Evolutionary conservation across 345 rosid species (phyloP).

Genomic region (Rubroshorea leprosula): DNA sequence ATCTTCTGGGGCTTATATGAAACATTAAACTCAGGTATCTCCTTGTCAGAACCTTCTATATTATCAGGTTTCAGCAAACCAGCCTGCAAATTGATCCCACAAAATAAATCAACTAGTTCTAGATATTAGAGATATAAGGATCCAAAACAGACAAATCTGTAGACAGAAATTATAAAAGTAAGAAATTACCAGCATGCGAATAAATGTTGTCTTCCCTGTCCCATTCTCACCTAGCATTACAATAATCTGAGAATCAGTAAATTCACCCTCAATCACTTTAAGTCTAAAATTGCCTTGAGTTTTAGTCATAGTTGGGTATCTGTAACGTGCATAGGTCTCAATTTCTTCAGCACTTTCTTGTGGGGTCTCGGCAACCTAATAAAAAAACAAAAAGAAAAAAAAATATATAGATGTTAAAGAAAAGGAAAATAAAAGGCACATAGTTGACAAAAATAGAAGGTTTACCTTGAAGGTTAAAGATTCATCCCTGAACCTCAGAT

Average conservation of each 20-base stretch:
- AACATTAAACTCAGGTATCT: slow-evolving; percentile 91
- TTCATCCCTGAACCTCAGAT: slow-evolving; percentile 87
- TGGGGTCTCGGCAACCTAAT: slow-evolving; percentile 96
- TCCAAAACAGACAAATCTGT: neutral
- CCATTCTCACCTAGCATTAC: slow-evolving; percentile 99
- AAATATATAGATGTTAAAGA: slow-evolving; percentile 15
- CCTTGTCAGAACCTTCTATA: slow-evolving; percentile 65
- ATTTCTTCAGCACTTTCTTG: slow-evolving; percentile 86
- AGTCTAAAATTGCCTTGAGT: slow-evolving; percentile 82
- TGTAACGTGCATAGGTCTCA: slow-evolving; percentile 93
- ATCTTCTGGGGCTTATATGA: slow-evolving; percentile 98
- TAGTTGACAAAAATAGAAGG: too few relatives aligned
- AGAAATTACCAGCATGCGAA: slow-evolving; percentile 85
- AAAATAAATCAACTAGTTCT: slow-evolving; percentile 12
- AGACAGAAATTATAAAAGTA: slow-evolving; percentile 7
- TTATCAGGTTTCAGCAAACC: slow-evolving; percentile 86
- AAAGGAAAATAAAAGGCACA: neutral
- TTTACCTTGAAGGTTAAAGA: slow-evolving; percentile 89
- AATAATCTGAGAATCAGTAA: slow-evolving; percentile 94
- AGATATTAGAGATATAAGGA: neutral
- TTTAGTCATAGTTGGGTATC: slow-evolving; percentile 85
- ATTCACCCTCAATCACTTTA: slow-evolving; percentile 87
- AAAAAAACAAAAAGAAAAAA: neutral
- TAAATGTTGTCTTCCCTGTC: slow-evolving; percentile 95
- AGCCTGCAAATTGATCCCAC: slow-evolving; percentile 46